phyloP scores from a whole-genome alignment of 495 filamentous ascomycete species.

The Penicillium crystallinum region DNA sequence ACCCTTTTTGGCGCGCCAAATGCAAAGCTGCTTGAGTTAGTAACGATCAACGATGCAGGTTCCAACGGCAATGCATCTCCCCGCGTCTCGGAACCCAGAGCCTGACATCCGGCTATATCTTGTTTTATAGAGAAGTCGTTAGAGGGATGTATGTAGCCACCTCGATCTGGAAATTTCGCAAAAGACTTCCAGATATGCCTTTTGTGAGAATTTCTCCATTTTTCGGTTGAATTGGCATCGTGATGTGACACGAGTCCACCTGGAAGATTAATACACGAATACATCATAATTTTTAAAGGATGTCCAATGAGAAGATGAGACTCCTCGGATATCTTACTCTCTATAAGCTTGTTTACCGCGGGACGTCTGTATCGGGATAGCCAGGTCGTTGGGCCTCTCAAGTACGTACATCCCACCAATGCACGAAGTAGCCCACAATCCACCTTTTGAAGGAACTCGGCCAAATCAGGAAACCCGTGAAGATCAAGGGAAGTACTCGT shows the following conservation, averaged over 20 bases:
- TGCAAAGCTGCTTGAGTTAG: background rate
- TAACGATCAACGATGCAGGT: background rate
- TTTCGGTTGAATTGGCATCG: background rate
- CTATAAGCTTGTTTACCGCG: background rate
- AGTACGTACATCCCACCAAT: background rate
- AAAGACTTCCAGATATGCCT: background rate
- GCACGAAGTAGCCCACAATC: background rate
- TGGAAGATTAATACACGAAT: background rate
- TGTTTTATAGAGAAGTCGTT: background rate
- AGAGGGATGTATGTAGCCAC: background rate
- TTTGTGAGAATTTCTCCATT: background rate
- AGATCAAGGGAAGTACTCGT: background rate
- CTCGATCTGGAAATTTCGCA: background rate
- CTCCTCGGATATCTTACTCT: background rate
- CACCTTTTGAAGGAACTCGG: background rate
- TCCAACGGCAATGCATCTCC: constrained; percentile 1
- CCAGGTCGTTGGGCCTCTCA: background rate
- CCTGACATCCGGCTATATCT: background rate
- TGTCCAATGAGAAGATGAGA: background rate
- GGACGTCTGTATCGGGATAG: background rate
- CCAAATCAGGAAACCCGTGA: background rate
- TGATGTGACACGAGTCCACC: background rate
- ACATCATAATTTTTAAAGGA: background rate
- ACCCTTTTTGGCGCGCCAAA: background rate
- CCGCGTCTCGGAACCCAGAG: background rate